Evolutionary conservation across 495 filamentous ascomycete species (phyloP).

Genomic region (Penicillium longicatenatum): DNA sequence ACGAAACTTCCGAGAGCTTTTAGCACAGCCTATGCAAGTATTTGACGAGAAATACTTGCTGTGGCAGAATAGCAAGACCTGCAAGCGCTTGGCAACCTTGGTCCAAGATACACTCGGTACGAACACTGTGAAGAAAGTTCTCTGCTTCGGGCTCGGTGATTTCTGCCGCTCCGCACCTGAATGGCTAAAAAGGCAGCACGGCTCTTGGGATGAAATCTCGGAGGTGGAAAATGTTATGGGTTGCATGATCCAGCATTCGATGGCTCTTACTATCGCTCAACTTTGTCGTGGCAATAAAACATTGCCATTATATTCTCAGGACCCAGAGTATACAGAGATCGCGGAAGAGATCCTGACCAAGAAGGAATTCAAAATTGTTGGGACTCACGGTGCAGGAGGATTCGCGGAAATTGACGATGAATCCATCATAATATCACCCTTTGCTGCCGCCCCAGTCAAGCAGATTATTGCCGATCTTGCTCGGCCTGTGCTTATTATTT

Average conservation of each 20-base stretch:
- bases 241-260: constrained; percentile 35
- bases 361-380: constrained; percentile 40
- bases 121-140: constrained; percentile 36
- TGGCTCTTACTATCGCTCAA: constrained; percentile 38
- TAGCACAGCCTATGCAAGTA: constrained; percentile 33
- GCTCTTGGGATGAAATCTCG: constrained; percentile 29
- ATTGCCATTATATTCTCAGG: constrained; percentile 31
- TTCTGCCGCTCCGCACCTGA: constrained; percentile 33
- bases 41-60: constrained; percentile 33
- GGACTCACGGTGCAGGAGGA: constrained; percentile 38
- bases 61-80: constrained; percentile 36
- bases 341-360: constrained; percentile 34
- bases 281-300: constrained; percentile 29
- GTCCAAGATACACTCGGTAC: constrained; percentile 29
- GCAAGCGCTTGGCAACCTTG: constrained; percentile 26
- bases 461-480: constrained; percentile 40
- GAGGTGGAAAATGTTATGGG: constrained; percentile 30
- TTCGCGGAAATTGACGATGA: constrained; percentile 42
- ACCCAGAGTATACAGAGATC: constrained; percentile 35
- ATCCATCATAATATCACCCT: constrained; percentile 36
- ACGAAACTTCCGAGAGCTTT: constrained; percentile 34
- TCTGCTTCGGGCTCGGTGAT: constrained; percentile 44
- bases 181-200: constrained; percentile 31
- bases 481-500: constrained; percentile 33
- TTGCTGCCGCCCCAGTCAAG: constrained; percentile 35